phyloP scores from a whole-genome alignment of 805 yeast species.

The Zygotorulaspora florentina region DNA sequence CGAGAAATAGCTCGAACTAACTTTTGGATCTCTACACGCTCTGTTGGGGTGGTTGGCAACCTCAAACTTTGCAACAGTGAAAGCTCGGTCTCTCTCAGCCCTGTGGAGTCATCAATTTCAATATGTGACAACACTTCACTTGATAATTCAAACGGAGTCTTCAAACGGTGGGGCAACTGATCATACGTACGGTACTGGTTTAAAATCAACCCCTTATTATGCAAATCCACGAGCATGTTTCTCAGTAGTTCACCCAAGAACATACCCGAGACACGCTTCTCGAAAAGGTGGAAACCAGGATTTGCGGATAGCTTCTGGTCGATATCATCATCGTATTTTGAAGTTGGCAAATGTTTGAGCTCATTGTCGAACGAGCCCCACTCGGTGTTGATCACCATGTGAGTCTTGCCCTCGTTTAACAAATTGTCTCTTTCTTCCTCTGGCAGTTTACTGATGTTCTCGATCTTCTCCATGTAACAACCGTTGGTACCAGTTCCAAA shows the following conservation, averaged over 20 bases:
- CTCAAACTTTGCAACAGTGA: slow-evolving; percentile 62
- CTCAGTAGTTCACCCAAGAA: slow-evolving; percentile 87
- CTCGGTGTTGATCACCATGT: slow-evolving; percentile 91
- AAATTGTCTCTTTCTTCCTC: slow-evolving; percentile 39
- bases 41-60: slow-evolving; percentile 63
- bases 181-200: slow-evolving; percentile 44
- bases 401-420: slow-evolving; percentile 44
- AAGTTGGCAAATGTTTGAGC: slow-evolving; percentile 66
- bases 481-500: slow-evolving; percentile 99
- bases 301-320: slow-evolving; percentile 69
- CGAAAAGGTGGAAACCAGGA: slow-evolving; percentile 85
- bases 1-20: slow-evolving; percentile 75
- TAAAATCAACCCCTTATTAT: slow-evolving; percentile 54
- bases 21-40: slow-evolving; percentile 67
- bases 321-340: slow-evolving; percentile 68
- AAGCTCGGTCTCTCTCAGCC: slow-evolving; percentile 65
- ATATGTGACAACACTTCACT: slow-evolving; percentile 82
- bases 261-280: slow-evolving; percentile 89
- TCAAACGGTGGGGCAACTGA: slow-evolving; percentile 52
- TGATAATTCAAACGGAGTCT: slow-evolving; percentile 72
- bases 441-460: slow-evolving; percentile 70
- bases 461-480: slow-evolving; percentile 78
- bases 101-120: slow-evolving; percentile 78
- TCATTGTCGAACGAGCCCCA: slow-evolving; percentile 97
- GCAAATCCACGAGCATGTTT: slow-evolving; percentile 64